Base-by-base conservation (phyloP, 345 rosid species). In the Corchorus olitorius region DNA sequence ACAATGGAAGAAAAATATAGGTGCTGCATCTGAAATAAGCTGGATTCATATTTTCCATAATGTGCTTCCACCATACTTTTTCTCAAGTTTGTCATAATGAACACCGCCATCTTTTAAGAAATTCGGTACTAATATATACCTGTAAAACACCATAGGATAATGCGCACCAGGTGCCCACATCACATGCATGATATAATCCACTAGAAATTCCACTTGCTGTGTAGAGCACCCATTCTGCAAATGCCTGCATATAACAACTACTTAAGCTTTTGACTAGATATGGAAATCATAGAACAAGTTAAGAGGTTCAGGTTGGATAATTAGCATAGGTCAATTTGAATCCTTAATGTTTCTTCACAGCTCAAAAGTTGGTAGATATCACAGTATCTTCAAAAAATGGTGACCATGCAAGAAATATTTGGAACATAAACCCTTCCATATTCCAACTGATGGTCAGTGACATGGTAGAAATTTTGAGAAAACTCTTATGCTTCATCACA, bases 141-240 rank as follows among this genome's bases (percentile, higher is more conserved):
- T 96, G 99, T 70, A 96, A 88, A 74, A 91, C 97, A 70, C 81
- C 58, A 82, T 80, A 96, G 73, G 84, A 86, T 83, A 96, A 81
- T 59, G 58, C 92, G 77, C 99, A 93, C 98, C 98, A 90, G 50
- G 94, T 92, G 81, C 97, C 98, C 20, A 91, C 94, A 76, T 93
- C 99, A 72, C 99, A 96, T 39, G 99, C 98, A 84, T 96, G 99
- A 83, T 96, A 96, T 67, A 96, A 79, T 70, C 91, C 99, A 80
- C 99, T 96, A 22, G 97, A 88, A 84, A 93, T 89, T 69, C 97
- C 97, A 70, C 99, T 96, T 11, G 86, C 80, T 6, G 99, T 96
- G 83, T 88, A 96, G 75, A 96, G 81, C 69, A 93, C 97, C 99
- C 98, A 93, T 84, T 96, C 99, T 79, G 99, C 82, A 84, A 87